Base-by-base conservation (phyloP, 2,329 filamentous ascomycete species). In the Didymella glomerata region DNA sequence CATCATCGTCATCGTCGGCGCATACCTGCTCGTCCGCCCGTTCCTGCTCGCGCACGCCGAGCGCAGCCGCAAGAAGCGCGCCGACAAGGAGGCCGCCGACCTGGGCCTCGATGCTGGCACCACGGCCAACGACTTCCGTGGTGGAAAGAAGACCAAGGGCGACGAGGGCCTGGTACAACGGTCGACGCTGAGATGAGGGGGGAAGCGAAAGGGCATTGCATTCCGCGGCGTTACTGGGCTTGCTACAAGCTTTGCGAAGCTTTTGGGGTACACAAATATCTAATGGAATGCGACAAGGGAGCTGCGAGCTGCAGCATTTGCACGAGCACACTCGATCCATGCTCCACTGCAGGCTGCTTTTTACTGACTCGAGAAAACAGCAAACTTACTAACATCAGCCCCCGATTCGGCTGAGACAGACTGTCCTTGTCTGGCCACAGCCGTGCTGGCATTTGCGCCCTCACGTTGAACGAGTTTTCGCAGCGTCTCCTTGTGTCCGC, bases 101-200 rank as follows among this genome's bases (percentile, higher is more conserved):
- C 78, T 79, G 25, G 64, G 66, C 24, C 62, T 71, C 18, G 74
- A 72, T 14, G 78, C 73, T 13, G 72, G 57, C 16, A 60, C 57
- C 8, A 65, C 71, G 14, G 70, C 73, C 40, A 78, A 76, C 50
- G 72, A 75, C 36, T 67, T 76, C 56, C 61, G 73, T 45, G 73
- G 72, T 32, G 71, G 67, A 40, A 69, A 58, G 38, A 63, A 54
- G 46, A 57, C 62, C 85, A 67, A 67, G 80, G 83, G 65, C 83
- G 86, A 68, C 87, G 88, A 67, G 83, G 90, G 65, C 86, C 89
- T 60, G 89, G 92, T 75, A 89, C 90, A 78, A 89, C 93, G 74
- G 89, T 93, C 67, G 85, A 87, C 54, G 24, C 27, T 54, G 44
- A 52, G 55, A 52, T 51, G 52, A 55, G 40, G 42, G 32, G 50